Conservation (phyloP, 2,329 filamentous ascomycete genomes). For the Alternaria sp. region DNA sequence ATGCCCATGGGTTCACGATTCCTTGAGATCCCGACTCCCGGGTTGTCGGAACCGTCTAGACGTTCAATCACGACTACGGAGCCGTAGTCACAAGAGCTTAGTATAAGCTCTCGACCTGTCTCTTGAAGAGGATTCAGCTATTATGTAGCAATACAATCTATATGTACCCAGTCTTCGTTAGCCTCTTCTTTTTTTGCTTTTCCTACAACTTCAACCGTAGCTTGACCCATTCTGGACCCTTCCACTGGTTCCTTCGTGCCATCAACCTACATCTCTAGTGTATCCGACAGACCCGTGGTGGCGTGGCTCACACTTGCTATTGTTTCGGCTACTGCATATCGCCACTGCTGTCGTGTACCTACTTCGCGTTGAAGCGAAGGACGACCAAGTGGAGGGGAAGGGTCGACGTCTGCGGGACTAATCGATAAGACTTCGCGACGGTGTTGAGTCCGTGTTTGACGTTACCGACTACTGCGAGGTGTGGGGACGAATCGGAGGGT, state of each 20-base stretch:
- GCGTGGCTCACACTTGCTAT: not conserved
- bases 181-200: not conserved
- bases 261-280: not conserved
- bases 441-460: not conserved
- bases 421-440: not conserved
- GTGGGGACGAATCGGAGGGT: not conserved
- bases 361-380: not conserved
- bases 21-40: not conserved
- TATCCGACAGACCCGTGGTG: not conserved
- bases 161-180: not conserved
- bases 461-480: not conserved
- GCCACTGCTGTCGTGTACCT: not conserved
- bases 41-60: not conserved
- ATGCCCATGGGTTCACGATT: not conserved
- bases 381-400: not conserved
- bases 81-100: not conserved
- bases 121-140: not conserved
- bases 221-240: not conserved
- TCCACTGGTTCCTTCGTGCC: not conserved
- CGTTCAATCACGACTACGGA: too few relatives aligned
- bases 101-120: not conserved
- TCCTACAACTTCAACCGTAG: not conserved
- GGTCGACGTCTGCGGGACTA: not conserved
- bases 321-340: slow-evolving; percentile 7
- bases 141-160: not conserved